Evolutionary conservation across 148 eudicot species (phyloP), one percentile per base, ranked within the genome.

Genomic region (Linanthus parryae): DNA sequence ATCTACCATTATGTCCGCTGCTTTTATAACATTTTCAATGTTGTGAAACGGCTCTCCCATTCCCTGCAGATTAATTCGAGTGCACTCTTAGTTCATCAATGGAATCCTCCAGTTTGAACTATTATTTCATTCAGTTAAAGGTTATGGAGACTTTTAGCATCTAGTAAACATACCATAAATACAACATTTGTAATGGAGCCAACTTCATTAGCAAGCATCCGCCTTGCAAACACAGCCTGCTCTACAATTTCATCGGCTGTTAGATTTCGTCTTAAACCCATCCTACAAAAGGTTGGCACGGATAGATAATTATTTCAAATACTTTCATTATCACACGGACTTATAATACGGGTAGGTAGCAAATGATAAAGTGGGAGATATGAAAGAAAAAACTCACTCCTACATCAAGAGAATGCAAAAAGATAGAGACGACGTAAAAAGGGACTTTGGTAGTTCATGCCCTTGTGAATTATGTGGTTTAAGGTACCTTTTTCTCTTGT

Each of bases 11-110:
- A 92, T 74, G 50, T 92, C 83, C 34, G 82, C 74, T 43, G 98
- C 98, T 73, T 69, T 83, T 37, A 87, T 54, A 45, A 92, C 98
- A 73, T 81, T 87, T 45, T 92, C 96, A 50, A 84, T 48, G 71
- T 92, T 92, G 57, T 92, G 98, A 71, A 92, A 82, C 34, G 98
- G 98, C 70, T 92, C 98, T 53, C 98, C 98, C 98, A 92, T 92
- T 16, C 98, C 98, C 98, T 92, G 57, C 58, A 74, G 23, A 56
- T 31, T 59, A 56, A 70, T n/a, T n/a, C n/a, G n/a, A n/a, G n/a
- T n/a, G n/a, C 35, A 31, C 35, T 31, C 11, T 31, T 31, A 31
- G n/a, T n/a, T 29, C 16, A 25, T 15, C 9, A 33, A 48, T 48
- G 13, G 35, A 27, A 4, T 48, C 53, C 22, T 29, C 12, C 10